Evolutionary conservation across 176 grass and related monocot genomes (phyloP), one percentile per base, ranked within the genome.

Genomic region (Triticum urartu): DNA sequence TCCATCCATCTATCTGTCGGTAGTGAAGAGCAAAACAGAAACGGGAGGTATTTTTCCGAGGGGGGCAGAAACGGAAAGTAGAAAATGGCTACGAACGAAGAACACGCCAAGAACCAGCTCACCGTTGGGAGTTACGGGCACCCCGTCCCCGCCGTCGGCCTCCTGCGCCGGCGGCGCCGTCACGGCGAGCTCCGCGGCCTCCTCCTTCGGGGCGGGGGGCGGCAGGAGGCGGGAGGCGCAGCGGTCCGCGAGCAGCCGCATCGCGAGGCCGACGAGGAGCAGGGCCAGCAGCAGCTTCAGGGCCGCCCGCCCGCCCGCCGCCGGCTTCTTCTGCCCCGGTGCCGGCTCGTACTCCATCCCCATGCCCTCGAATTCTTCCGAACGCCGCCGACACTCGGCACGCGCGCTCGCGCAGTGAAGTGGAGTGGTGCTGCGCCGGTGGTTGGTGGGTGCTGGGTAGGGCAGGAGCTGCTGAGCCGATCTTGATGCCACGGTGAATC

Each of bases 231-330:
- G 69, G 30, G 69, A 77, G 30, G 69, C 69, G 8, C 84, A 47
- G 34, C 40, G 81, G 34, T 70, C 85, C 72, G 84, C 87, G 60
- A 95, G 81, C 81, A 95, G 84, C 20, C 86, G 43, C 24, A 91
- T 76, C 20, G 91, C 87, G 72, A 95, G 48, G 84, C 93, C 91
- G 10, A 67, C 81, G 84, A 92, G 77, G 78, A 91, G 68, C 64
- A 80, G 72, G 60, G 75, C 35, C 66, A 87, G 60, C 26, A 91
- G 39, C 72, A 92, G 30, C 89, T 92, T 95, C 38, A 92, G 83
- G 12, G 85, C 48, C 5, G 66, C 66, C n/a, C 79, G 64, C 42
- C 82, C 77, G 60, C 73, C 59, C 13, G 3, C 67, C 71, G 7
- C 73, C 79, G 77, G 89, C 75, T 61, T 81, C 63, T 87, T 84